Evolutionary conservation across 441 rosid species (phyloP), one percentile per base, ranked within the genome.

Genomic region (Erodium moschatum): DNA sequence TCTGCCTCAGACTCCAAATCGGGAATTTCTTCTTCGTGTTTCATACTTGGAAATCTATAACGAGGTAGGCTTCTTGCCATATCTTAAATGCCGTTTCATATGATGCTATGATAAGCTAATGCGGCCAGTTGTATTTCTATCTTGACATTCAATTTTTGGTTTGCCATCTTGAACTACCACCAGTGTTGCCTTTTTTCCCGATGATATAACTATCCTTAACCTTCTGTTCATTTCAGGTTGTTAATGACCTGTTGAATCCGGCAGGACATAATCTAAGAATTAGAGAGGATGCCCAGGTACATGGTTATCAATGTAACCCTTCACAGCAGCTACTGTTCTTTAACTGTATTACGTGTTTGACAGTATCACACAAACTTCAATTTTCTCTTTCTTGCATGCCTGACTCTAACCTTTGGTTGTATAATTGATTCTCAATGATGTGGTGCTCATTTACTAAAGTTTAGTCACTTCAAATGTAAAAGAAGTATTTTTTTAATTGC

Each of bases 261-360:
- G 89, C 96, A 21, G 99, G 98, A 73, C 98, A 96, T 72, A 92
- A 90, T 81, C 83, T 96, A 75, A 86, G 97, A 79, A 89, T 92
- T 66, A 87, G 99, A 88, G 99, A 96, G 85, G 99, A 96, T 54
- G 78, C 89, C 76, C 98, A 96, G 98, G 99, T 92, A 70, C 69
- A 76, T 69, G 46, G 70, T 60, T 50, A 74, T 58, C 63, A 58
- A 5, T 19, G 8, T 3, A 8, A 58, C 11, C 29, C 63, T 58
- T 7, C 63, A 19, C 63, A 58, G 63, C 29, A 10, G 6, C 12
- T 65, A 66, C 2, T 0, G 2, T 4, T 52, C 15, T 15, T 52
- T 24, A 2, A 24, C 27, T 24, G 27, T 24, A 24, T 24, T 24
- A 24, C 27, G 2, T 24, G 27, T 58, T 58, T 58, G 42, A 4